These are phyloP conservation scores for Allium fistulosum DNA, from an alignment of 106 monocot genomes.

Conservation along the genomic window DNA sequence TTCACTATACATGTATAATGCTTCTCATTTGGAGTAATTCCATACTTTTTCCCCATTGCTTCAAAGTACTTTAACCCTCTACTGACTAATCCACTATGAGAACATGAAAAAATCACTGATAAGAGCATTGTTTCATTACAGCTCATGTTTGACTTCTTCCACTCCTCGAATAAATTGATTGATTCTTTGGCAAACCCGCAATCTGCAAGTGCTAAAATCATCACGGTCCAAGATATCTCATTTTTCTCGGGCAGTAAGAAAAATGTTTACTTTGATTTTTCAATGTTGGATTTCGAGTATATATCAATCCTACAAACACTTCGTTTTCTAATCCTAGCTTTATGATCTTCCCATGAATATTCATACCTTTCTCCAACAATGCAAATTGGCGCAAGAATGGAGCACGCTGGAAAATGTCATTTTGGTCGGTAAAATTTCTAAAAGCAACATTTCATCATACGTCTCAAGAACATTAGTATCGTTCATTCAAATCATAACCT, in stretches of 20 bases:
- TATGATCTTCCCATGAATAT: slow-evolving; percentile 34
- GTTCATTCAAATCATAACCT: slow-evolving; percentile 37
- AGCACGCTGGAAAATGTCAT: slow-evolving; percentile 59
- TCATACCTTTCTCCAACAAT: slow-evolving; percentile 38
- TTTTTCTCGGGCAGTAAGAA: slow-evolving; percentile 46
- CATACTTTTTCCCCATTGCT: too few relatives aligned
- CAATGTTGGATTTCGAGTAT: slow-evolving; percentile 66
- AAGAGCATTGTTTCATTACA: slow-evolving; percentile 36
- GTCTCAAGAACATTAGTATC: slow-evolving; percentile 18
- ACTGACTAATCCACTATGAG: slow-evolving; percentile 49
- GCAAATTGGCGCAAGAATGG: slow-evolving; percentile 39
- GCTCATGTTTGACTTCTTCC: slow-evolving; percentile 13
- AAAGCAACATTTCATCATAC: slow-evolving; percentile 37
- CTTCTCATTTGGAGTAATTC: too few relatives aligned
- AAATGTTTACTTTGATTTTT: slow-evolving; percentile 34
- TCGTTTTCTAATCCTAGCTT: slow-evolving; percentile 39
- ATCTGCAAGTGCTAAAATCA: slow-evolving; percentile 57
- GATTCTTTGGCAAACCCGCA: slow-evolving; percentile 54
- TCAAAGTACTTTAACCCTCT: too few relatives aligned
- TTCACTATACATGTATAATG: too few relatives aligned
- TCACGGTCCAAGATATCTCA: slow-evolving; percentile 56
- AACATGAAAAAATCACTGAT: slow-evolving; percentile 44
- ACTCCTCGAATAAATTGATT: slow-evolving; percentile 33
- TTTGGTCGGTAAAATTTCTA: slow-evolving; percentile 19
- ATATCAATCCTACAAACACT: slow-evolving; percentile 45